phyloP scores from a whole-genome alignment of 129 eudicot species.

The Tagetes patula region DNA sequence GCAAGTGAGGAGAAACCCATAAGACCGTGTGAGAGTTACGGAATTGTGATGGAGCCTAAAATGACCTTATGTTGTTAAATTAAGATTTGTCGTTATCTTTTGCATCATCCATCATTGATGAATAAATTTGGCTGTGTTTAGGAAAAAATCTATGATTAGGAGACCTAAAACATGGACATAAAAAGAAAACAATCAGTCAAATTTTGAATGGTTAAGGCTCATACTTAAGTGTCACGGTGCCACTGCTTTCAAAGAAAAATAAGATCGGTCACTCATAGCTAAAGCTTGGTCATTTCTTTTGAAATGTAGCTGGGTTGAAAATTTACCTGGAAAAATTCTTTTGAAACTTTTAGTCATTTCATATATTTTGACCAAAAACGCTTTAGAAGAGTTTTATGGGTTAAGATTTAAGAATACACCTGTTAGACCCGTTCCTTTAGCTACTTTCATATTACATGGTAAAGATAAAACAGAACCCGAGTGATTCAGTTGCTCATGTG shows the following conservation, averaged over 20 bases:
- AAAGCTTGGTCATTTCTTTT: neutral
- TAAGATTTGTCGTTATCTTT: neutral
- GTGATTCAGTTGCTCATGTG: neutral
- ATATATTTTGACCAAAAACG: too few relatives aligned
- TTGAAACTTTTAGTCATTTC: neutral
- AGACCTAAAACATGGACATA: neutral
- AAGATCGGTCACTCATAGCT: neutral
- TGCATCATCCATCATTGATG: constrained; percentile 1
- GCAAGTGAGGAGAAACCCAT: neutral
- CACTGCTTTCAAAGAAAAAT: neutral
- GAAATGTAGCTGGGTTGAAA: neutral
- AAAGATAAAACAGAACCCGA: neutral
- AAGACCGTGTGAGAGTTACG: neutral
- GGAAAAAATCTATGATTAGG: neutral
- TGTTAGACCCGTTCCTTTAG: neutral
- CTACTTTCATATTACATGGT: neutral
- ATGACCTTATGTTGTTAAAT: neutral
- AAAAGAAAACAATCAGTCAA: neutral
- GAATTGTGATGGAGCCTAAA: neutral
- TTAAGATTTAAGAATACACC: neutral
- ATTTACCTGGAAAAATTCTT: neutral
- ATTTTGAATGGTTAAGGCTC: neutral
- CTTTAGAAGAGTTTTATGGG: neutral
- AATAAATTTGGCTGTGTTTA: neutral
- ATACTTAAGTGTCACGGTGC: neutral